Percentiles rank a stretch among this genome's conserved stretches.
Evolutionary conservation across 768 basidiomycete species (phyloP).

Genomic region (Naganishia vaughanmartiniae): DNA sequence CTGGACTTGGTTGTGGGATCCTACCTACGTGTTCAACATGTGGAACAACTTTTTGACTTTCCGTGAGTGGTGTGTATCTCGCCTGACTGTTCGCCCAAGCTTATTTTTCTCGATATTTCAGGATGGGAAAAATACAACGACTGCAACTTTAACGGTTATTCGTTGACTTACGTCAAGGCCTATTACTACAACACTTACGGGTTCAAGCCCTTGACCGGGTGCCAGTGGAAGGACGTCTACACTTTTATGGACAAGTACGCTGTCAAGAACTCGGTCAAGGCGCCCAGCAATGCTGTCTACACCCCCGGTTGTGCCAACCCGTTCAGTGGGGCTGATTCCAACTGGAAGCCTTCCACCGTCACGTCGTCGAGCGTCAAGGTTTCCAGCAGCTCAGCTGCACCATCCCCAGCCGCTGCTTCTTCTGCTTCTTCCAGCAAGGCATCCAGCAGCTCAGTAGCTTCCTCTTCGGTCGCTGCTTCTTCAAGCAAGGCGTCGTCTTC

Average conservation of each 20-base stretch:
- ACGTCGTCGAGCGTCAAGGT: background rate
- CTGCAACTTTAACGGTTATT: slow-evolving; percentile 23
- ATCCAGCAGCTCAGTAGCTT: background rate
- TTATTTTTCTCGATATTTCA: background rate
- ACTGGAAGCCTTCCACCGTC: background rate
- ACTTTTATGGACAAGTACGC: slow-evolving; percentile 17
- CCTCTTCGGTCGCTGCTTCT: background rate
- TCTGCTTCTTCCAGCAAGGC: background rate
- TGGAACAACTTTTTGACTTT: slow-evolving; percentile 21
- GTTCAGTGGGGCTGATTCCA: slow-evolving; percentile 2
- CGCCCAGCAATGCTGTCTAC: background rate
- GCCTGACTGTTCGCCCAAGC: background rate
- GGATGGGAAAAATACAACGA: slow-evolving; percentile 23
- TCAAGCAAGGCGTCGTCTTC: background rate
- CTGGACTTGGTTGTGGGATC: slow-evolving; percentile 20
- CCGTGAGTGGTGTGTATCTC: background rate
- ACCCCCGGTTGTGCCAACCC: slow-evolving; percentile 23
- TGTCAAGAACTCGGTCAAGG: slow-evolving; percentile 5
- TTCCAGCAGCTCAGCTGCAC: slow-evolving; percentile 5
- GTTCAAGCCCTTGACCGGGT: slow-evolving; percentile 15
- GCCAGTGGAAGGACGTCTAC: slow-evolving; percentile 16
- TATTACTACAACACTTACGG: slow-evolving; percentile 24
- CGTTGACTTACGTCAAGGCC: slow-evolving; percentile 18
- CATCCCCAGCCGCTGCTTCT: background rate
- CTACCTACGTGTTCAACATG: slow-evolving; percentile 20